Conservation (phyloP, 352 stramenopile genomes). For the Phytophthora sp. region DNA sequence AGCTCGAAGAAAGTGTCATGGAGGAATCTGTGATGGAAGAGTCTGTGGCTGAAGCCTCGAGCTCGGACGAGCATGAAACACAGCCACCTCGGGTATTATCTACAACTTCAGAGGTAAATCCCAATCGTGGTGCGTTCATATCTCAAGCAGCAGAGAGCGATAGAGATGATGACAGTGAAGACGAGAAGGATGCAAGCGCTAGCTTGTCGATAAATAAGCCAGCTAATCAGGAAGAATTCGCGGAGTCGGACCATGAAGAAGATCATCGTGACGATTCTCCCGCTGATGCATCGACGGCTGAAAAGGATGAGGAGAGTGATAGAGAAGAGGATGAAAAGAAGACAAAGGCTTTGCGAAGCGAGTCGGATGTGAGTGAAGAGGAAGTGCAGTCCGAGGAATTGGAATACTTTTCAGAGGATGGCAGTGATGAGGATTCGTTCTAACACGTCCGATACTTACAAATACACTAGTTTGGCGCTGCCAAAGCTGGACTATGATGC, state of each 20-base stretch:
- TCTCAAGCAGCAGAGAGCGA: constrained; percentile 22
- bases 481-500: constrained; percentile 41
- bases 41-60: constrained; percentile 42
- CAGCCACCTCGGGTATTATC: neutral
- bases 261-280: neutral
- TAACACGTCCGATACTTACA: constrained; percentile 37
- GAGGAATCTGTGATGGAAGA: constrained; percentile 42
- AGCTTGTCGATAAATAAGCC: neutral
- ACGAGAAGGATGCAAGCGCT: neutral
- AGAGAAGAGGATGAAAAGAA: constrained; percentile 48
- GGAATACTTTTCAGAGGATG: constrained; percentile 86
- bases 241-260: constrained; percentile 6
- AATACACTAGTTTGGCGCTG: constrained; percentile 1
- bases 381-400: constrained; percentile 79
- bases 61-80: constrained; percentile 29
- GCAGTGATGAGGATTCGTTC: constrained; percentile 83
- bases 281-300: neutral
- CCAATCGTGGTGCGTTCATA: constrained; percentile 24
- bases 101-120: constrained; percentile 13
- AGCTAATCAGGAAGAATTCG: neutral
- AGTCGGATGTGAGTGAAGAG: constrained; percentile 67
- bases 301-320: constrained; percentile 1
- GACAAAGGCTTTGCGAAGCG: constrained; percentile 43
- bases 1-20: constrained; percentile 47
- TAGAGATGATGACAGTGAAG: constrained; percentile 2